Evolutionary conservation across 768 basidiomycete species (phyloP), one percentile per base, ranked within the genome.

Genomic region (Lentinula lateritia): DNA sequence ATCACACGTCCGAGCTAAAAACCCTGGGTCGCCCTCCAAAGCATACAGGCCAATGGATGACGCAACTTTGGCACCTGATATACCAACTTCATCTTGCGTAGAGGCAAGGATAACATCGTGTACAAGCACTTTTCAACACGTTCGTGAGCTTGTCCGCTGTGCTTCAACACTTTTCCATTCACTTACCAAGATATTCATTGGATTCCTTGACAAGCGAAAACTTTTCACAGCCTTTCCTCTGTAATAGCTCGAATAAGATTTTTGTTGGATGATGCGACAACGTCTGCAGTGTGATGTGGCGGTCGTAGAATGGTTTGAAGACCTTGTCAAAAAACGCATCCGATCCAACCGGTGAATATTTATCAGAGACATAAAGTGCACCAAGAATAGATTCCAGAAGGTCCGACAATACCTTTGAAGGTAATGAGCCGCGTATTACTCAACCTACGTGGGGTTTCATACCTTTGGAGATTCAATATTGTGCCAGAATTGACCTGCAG

Each of bases 381-480:
- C 91, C 93, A 39, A 92, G 76, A 43, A 90, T 77, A 2, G 92
- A 87, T 72, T 95, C 92, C 20, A 94, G 80, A 32, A 93, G 78
- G 70, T 93, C 91, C 7, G 90, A 89, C 18, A 94, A 77, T 8
- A 79, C 82, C 92, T 93, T 68, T 18, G 62, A 41, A 65, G 18
- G 64, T n/a, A 66, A 28, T 28, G 28, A 28, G 28, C 28, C 28
- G 28, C 28, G 28, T 2, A 28, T 28, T 3, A 28, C 2, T 28
- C 28, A 28, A 28, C 28, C 28, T 28, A 28, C 28, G 28, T 28
- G 28, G 28, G 28, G 28, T 28, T 28, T 42, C 13, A 16, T 28
- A 88, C 92, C 79, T 94, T 93, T 0, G 92, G 92, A 42, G 89
- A 81, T 48, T 90, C 84, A 36, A 88, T 72, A 43, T 88, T 88